phyloP scores from a whole-genome alignment of 129 eudicot genomes.

The Arctium lappa region DNA sequence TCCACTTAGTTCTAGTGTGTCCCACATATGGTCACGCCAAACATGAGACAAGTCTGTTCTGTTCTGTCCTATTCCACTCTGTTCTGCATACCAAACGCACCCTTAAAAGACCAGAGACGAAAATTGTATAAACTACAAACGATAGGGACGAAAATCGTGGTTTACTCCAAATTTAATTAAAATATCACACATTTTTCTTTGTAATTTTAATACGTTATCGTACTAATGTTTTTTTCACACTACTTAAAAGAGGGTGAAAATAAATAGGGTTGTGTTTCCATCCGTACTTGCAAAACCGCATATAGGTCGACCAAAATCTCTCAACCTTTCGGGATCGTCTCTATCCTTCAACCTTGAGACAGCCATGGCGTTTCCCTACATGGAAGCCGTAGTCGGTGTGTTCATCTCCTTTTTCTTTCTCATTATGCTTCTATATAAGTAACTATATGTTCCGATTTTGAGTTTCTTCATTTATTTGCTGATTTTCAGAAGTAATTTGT shows the following conservation, averaged over 20 bases:
- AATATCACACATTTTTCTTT: too few relatives aligned
- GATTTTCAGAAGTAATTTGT: background rate
- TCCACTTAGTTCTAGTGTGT: too few relatives aligned
- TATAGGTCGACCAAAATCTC: background rate
- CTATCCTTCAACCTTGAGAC: conserved; percentile 7
- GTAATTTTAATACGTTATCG: too few relatives aligned
- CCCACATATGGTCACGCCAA: too few relatives aligned
- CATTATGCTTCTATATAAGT: background rate
- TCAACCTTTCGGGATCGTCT: conserved; percentile 5
- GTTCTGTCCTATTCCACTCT: too few relatives aligned
- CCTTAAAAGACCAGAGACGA: too few relatives aligned
- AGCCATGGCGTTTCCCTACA: conserved; percentile 83
- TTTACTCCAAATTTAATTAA: too few relatives aligned
- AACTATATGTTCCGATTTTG: background rate
- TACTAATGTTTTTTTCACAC: too few relatives aligned
- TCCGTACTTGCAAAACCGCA: background rate
- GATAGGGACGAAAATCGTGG: too few relatives aligned
- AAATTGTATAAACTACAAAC: too few relatives aligned
- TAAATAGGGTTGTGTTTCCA: background rate
- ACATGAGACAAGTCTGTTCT: too few relatives aligned
- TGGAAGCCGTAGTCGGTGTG: conserved; percentile 83
- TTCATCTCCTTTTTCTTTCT: background rate
- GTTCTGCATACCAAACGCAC: too few relatives aligned
- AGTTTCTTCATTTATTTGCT: background rate
- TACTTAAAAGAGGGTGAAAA: background rate